phyloP scores from a whole-genome alignment of 1,139 yeast species.

The Geotrichum aggregatum region DNA sequence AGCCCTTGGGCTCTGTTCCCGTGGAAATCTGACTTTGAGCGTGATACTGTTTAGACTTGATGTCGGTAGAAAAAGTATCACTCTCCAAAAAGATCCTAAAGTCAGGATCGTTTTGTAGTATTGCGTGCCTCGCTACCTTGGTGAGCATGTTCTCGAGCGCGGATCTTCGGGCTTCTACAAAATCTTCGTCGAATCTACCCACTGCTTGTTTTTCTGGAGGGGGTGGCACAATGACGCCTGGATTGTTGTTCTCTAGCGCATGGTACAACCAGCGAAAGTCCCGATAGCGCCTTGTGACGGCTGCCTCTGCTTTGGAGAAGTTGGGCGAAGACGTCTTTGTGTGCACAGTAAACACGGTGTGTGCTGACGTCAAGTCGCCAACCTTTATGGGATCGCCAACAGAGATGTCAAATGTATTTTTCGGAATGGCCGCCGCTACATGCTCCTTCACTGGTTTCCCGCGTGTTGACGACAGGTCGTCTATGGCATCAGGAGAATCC shows the following conservation, averaged over 20 bases:
- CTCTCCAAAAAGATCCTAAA: slow-evolving; percentile 74
- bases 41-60: slow-evolving; percentile 26
- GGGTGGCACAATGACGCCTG: slow-evolving; percentile 90
- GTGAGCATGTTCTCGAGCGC: slow-evolving; percentile 85
- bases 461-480: background rate
- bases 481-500: background rate
- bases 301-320: slow-evolving; percentile 40
- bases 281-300: slow-evolving; percentile 71
- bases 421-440: background rate
- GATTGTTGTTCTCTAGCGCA: slow-evolving; percentile 79
- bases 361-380: slow-evolving; percentile 85
- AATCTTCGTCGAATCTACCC: slow-evolving; percentile 82
- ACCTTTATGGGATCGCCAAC: slow-evolving; percentile 92
- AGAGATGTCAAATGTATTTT: slow-evolving; percentile 49
- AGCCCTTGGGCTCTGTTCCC: slow-evolving; percentile 36
- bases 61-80: slow-evolving; percentile 60
- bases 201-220: slow-evolving; percentile 95
- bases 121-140: slow-evolving; percentile 56
- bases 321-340: slow-evolving; percentile 50
- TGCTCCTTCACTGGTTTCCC: background rate
- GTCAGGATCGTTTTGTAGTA: slow-evolving; percentile 66
- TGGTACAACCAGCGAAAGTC: slow-evolving; percentile 88
- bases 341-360: slow-evolving; percentile 77
- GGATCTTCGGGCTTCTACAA: slow-evolving; percentile 77
- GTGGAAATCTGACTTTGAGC: slow-evolving; percentile 14